Evolutionary conservation across 2,329 filamentous ascomycete genomes (phyloP), one percentile per base, ranked within the genome.

Genomic region (Fusarium sp.): DNA sequence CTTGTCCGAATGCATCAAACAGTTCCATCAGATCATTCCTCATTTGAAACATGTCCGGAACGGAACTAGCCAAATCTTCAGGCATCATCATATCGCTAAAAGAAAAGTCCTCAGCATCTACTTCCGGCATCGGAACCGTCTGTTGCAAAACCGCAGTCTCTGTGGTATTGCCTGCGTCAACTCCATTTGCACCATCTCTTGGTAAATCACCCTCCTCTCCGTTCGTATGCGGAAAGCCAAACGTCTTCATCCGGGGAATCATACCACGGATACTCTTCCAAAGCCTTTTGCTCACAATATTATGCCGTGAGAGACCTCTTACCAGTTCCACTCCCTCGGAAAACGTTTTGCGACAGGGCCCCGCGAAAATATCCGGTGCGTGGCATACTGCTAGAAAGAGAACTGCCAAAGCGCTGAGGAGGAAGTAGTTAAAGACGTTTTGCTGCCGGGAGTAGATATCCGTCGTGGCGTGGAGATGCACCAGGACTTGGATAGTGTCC

Each of bases 301-400:
- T 78, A 24, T 78, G 65, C 0, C 73, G 68, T 1, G 77, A 79
- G 20, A 80, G 72, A 1, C 71, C 73, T 14, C 73, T 68, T 2
- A 80, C 71, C 0, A 80, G 69, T 2, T 76, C 72, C 4, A 78
- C 71, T 0, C 75, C 77, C 0, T 76, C 73, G 4, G 71, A 56
- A 24, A 80, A 79, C 5, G 63, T 75, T 32, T 75, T 72, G 6
- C 75, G 71, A 50, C 77, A 79, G 0, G 71, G 69, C 10, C 77
- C 77, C 4, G 79, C 77, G 48, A 83, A 84, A 4, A 74, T 73
- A 3, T 75, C 72, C 0, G 82, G 81, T 0, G 79, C 81, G 62
- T 84, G 80, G 4, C 81, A 77, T 0, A 83, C 81, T 1, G 82
- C 83, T 2, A 73, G 9, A 14, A 73, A 72, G 0, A 73, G 75